Conservation (phyloP, 352 stramenopile species). For the Phytophthora quininea region DNA sequence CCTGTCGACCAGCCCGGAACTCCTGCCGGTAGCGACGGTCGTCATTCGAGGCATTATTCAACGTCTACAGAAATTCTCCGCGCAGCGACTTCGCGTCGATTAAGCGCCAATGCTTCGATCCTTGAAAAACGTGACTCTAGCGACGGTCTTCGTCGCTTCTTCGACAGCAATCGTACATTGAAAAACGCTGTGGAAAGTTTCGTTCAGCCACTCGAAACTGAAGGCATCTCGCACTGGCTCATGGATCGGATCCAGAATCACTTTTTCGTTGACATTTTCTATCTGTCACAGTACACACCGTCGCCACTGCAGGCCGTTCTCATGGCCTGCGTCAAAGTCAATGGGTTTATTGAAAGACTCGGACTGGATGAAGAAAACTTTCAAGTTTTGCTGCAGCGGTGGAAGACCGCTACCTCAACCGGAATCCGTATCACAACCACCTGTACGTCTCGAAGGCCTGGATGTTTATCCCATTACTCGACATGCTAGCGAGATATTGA, state of each 20-base stretch:
- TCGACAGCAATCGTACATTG: slow-evolving; percentile 13
- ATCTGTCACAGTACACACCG: slow-evolving; percentile 52
- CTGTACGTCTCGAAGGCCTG: slow-evolving; percentile 39
- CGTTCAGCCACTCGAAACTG: slow-evolving; percentile 12
- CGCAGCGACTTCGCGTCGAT: slow-evolving; percentile 41
- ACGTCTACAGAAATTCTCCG: slow-evolving; percentile 41
- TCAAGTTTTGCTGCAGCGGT: slow-evolving; percentile 50
- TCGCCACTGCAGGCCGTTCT: slow-evolving; percentile 58
- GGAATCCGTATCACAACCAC: slow-evolving; percentile 78
- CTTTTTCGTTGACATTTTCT: slow-evolving; percentile 72
- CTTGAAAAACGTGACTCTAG: slow-evolving; percentile 23
- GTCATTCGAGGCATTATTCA: slow-evolving; percentile 30
- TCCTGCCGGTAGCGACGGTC: slow-evolving; percentile 11
- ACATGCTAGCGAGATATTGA: not conserved
- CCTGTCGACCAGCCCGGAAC: slow-evolving; percentile 7
- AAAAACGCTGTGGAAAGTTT: slow-evolving; percentile 8
- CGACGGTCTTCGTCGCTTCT: slow-evolving; percentile 25
- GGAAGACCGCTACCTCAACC: slow-evolving; percentile 67
- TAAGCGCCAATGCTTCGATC: slow-evolving; percentile 34
- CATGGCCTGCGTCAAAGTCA: slow-evolving; percentile 62
- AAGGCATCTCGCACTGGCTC: slow-evolving; percentile 54
- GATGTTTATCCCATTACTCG: not conserved
- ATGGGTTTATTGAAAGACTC: slow-evolving; percentile 49
- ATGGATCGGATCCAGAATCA: slow-evolving; percentile 59
- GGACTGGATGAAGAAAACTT: slow-evolving; percentile 55